These are phyloP conservation scores for Hyaloperonospora brassicae DNA, from an alignment of 352 stramenopile species.

Conservation along the genomic window DNA sequence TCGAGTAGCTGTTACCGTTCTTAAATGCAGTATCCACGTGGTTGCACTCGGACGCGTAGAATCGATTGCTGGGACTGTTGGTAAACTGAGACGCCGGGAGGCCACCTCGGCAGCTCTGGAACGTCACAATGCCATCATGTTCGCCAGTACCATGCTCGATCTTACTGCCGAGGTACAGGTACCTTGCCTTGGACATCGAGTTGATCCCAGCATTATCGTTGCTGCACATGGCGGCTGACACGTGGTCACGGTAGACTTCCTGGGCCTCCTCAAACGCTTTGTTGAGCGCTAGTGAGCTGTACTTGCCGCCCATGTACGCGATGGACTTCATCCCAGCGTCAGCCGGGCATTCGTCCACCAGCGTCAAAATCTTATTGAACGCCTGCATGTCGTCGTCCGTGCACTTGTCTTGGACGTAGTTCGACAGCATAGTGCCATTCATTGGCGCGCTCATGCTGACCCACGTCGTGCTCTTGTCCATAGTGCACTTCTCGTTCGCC, in stretches of 20 bases:
- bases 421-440: conserved; percentile 38
- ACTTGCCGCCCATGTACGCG: conserved; percentile 30
- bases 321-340: conserved; percentile 31
- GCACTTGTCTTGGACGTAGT: conserved; percentile 34
- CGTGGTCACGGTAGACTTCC: conserved; percentile 28
- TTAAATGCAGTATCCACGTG: conserved; percentile 51
- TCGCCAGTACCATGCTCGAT: conserved; percentile 21
- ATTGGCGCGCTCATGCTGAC: conserved; percentile 41
- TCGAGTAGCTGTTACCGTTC: conserved; percentile 37
- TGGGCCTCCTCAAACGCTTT: conserved; percentile 26
- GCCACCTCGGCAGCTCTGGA: conserved; percentile 37
- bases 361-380: conserved; percentile 25
- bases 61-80: conserved; percentile 29
- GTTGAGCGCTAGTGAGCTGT: conserved; percentile 24
- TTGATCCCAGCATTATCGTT: conserved; percentile 27
- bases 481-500: conserved; percentile 38
- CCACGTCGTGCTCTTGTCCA: conserved; percentile 35
- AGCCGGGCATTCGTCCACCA: conserved; percentile 33
- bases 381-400: conserved; percentile 23
- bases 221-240: conserved; percentile 39
- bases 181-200: conserved; percentile 22
- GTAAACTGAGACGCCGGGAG: conserved; percentile 28
- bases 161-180: conserved; percentile 15
- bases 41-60: conserved; percentile 55
- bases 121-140: conserved; percentile 37